A percentile compares a stretch with the other conserved stretches of the same genome.
Conservation (phyloP, 345 rosid species). For the Tarenaya hassleriana region DNA sequence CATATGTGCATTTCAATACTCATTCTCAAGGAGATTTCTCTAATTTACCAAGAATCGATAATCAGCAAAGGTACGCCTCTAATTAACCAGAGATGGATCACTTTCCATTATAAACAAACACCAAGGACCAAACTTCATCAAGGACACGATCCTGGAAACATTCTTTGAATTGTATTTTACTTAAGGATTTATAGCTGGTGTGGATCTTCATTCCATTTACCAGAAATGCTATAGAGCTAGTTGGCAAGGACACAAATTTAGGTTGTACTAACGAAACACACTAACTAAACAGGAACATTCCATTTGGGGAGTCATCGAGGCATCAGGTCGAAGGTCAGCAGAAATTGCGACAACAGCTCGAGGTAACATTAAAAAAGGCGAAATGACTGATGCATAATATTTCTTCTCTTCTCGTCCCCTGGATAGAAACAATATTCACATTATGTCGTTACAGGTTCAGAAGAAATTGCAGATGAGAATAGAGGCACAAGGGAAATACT, state of each 20-base stretch:
- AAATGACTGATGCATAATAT: too few relatives aligned
- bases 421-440: background rate
- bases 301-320: slow-evolving; percentile 40
- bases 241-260: too few relatives aligned
- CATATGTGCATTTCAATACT: slow-evolving; percentile 38
- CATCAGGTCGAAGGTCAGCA: slow-evolving; percentile 54
- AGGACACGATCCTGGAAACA: too few relatives aligned
- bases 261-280: slow-evolving; percentile 1
- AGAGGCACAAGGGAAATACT: slow-evolving; percentile 81
- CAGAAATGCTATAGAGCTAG: background rate
- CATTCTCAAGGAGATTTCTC: slow-evolving; percentile 26
- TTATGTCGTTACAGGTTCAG: slow-evolving; percentile 44
- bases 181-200: too few relatives aligned
- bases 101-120: too few relatives aligned
- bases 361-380: too few relatives aligned
- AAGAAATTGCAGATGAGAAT: slow-evolving; percentile 72
- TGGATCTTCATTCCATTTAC: slow-evolving; percentile 9
- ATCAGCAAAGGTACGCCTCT: slow-evolving; percentile 33
- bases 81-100: too few relatives aligned
- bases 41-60: slow-evolving; percentile 31
- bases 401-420: too few relatives aligned
- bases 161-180: background rate
- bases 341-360: slow-evolving; percentile 55
- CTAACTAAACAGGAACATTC: slow-evolving; percentile 38
- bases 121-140: too few relatives aligned